Evolutionary conservation across 208 protist genomes (phyloP), one percentile per base, ranked within the genome.

Genomic region (Leishmania turanica): DNA sequence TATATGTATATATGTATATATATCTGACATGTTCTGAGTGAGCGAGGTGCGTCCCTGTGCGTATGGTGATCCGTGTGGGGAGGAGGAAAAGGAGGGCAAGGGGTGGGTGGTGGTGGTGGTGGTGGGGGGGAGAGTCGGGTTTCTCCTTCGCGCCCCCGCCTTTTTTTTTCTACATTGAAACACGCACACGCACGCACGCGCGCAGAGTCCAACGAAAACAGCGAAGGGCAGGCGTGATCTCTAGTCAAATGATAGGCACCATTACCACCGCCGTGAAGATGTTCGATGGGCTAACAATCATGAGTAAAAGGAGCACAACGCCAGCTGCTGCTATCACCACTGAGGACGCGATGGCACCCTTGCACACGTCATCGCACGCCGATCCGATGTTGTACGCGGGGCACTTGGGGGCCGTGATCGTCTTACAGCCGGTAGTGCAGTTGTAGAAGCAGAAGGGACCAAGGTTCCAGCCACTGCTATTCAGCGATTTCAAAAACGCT

Each of bases 351-450:
- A 95, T 91, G 47, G 87, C 91, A 74, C 90, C 91, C 71, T 88
- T 89, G 81, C 93, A 94, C n/a, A 96, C 71, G 42, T 83, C 91
- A 69, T 96, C 87, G 62, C 90, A 94, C 58, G 53, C 58, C 6
- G 68, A 72, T 42, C 69, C 66, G n/a, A 27, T 42, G 11, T 13
- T 24, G 34, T 37, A 15, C 19, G 45, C 24, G 24, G 27, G 17
- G 75, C 75, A 78, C 75, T 58, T 56, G 34, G 76, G 78, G 9
- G 42, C 66, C 24, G 74, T 88, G 68, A 78, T 81, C 74, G 40
- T 45, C 40, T 77, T 76, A 70, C 66, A 47, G 27, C 77, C 73
- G 56, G 66, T 75, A 3, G 70, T 84, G 76, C 91, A 95, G 79
- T 90, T 78, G 65, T 85, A 66, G 75, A 90, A 89, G 66, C 91